Base-by-base conservation (phyloP, 2,329 filamentous ascomycete genomes). In the Saccharata proteae region DNA sequence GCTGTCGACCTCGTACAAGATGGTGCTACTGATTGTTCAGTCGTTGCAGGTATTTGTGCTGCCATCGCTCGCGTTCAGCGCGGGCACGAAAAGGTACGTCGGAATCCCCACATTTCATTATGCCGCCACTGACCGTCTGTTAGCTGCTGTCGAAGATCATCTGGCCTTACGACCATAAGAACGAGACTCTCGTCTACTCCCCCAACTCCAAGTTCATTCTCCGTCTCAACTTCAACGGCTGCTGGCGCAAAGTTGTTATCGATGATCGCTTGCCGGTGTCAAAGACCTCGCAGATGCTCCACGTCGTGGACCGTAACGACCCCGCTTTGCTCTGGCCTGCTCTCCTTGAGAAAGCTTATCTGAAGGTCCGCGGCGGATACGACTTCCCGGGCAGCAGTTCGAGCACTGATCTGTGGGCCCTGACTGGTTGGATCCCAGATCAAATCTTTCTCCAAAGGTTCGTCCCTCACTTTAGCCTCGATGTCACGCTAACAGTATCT, bases 311-410 rank as follows among this genome's bases (percentile, higher is more conserved):
- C 46, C 72, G 84, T 20, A 77, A 77, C 24, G 85, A 93, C 40
- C 79, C 81, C 4, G 65, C 61, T n/a, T 64, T 92, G 10, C 59
- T 96, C 10, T 96, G 88, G 85, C 90, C 90, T 5, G 85, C 88
- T 2, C 65, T 98, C 4, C 62, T 96, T 11, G 90, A 98, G 52
- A 98, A 98, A 51, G 90, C 90, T 0, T 98, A 98, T 44, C 64
- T 98, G 2, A 98, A 96, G 60, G 74, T 96, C 8, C 74, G 88
- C 34, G 90, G 90, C 16, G 90, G 90, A 19, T 98, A 98, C 52
- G 86, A 98, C 48, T 98, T 98, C 42, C 88, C 90, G 0, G 90
- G 90, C 6, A 96, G 90, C 48, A 96, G 96, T 52, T 96, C 88
- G 1, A 86, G 84, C 8, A 96, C 88, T 3, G 90, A 98, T 55